These are phyloP conservation scores for Albugo laibachii DNA, from an alignment of 352 stramenopile species.

Conservation along the genomic window DNA sequence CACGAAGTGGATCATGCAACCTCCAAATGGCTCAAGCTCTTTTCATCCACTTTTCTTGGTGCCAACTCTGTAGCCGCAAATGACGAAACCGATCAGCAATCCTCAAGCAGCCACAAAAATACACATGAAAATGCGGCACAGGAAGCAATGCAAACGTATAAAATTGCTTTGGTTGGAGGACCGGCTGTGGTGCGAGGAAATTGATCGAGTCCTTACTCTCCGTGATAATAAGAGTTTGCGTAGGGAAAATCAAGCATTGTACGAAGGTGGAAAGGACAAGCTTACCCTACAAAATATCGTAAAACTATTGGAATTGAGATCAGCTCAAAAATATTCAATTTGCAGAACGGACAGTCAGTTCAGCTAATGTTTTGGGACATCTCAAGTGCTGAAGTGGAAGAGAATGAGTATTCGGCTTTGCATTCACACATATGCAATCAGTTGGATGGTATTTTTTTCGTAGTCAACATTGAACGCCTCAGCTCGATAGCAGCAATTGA, in stretches of 20 bases:
- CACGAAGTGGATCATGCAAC: background rate
- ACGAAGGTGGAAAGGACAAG: constrained; percentile 46
- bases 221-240: too few species aligned
- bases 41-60: constrained; percentile 59
- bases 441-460: constrained; percentile 71
- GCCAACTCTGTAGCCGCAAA: background rate
- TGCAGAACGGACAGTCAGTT: background rate
- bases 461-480: constrained; percentile 77
- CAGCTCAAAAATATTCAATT: constrained; percentile 23
- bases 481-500: constrained; percentile 70
- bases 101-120: too few species aligned
- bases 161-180: constrained; percentile 65
- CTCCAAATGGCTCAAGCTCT: constrained; percentile 56
- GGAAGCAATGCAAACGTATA: constrained; percentile 23
- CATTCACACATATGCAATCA: constrained; percentile 55
- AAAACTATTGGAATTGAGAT: constrained; percentile 71
- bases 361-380: constrained; percentile 36
- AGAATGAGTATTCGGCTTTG: constrained; percentile 21
- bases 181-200: constrained; percentile 28
- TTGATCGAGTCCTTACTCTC: background rate
- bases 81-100: too few species aligned
- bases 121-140: background rate
- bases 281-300: constrained; percentile 43
- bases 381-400: constrained; percentile 48
- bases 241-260: constrained; percentile 67